Conservation (phyloP, 257 asterid species). For the Solanum neorickii region DNA sequence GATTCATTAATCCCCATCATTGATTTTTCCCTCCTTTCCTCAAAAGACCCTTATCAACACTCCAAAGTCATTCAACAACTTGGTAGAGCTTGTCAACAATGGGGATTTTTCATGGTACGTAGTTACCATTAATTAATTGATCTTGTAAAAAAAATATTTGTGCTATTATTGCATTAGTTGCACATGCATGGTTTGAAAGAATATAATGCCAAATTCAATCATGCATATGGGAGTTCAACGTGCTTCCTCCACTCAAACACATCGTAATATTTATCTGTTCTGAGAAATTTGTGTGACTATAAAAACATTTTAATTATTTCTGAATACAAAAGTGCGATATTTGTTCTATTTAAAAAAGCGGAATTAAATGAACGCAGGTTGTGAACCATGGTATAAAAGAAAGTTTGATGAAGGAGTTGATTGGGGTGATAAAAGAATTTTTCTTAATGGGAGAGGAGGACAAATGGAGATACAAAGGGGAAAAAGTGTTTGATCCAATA, state of each 20-base stretch:
- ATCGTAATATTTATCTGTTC: no score
- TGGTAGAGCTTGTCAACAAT: slow-evolving; percentile 36
- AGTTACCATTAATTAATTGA: not conserved
- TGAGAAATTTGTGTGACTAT: not conserved
- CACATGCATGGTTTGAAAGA: not conserved
- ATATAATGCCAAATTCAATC: not conserved
- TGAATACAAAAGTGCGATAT: no score
- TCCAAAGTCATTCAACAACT: slow-evolving; percentile 34
- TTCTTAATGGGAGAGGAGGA: slow-evolving; percentile 56
- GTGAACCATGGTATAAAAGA: slow-evolving; percentile 71
- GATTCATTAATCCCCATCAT: slow-evolving; percentile 26
- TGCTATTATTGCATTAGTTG: not conserved
- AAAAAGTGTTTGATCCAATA: slow-evolving; percentile 47
- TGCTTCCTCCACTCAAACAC: not conserved
- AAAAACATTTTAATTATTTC: no score
- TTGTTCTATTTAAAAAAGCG: no score
- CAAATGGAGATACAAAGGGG: slow-evolving; percentile 37
- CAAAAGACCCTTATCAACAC: slow-evolving; percentile 15
- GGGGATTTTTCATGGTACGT: slow-evolving; percentile 67
- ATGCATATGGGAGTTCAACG: not conserved
- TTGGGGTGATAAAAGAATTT: slow-evolving; percentile 34
- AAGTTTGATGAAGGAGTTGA: slow-evolving; percentile 20
- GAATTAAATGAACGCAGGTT: slow-evolving; percentile 17
- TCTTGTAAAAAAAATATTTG: no score
- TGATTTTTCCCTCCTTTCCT: slow-evolving; percentile 33